Base-by-base conservation (phyloP, 495 filamentous ascomycete genomes). In the Aspergillus nidulans region DNA sequence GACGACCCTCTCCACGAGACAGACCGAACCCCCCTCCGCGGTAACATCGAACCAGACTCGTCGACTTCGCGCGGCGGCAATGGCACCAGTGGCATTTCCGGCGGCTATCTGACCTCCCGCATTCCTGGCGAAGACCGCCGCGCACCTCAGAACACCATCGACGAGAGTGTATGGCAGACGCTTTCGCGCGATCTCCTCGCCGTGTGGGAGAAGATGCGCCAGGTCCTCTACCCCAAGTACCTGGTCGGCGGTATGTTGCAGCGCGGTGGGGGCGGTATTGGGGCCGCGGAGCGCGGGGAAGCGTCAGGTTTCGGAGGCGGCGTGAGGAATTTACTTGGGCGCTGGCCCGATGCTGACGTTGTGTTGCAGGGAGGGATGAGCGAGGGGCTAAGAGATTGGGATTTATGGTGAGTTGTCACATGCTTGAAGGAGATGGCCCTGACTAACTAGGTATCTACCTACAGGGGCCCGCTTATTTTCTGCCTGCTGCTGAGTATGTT, bases 151-250 rank as follows among this genome's bases (percentile, higher is more conserved):
- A 95, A 94, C 74, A 99, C 94, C 41, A 95, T 99, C 69, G 95
- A 97, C 72, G 94, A 99, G 71, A 88, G 80, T 8, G 94, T 97
- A 44, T 97, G 92, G 94, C 87, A 91, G 25, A 99, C 94, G 12
- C 74, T 99, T 53, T 87, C 87, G 39, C 86, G 94, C 52, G 94
- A 99, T 69, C 75, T 97, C 63, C 69, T 91, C 16, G 94, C 91
- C 38, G 90, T 97, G 23, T 97, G 94, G 91, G 85, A 88, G 72
- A 97, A 97, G 79, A 90, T 97, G 89, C 85, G 87, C 70, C 92
- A 95, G 73, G 94, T 98, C n/a, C 82, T 98, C 45, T 98, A 89
- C 72, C 94, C 94, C 3, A 92, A 94, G 65, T 96, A 96, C 75
- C 77, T 97, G 44, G 85, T 97, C 41, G 87, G 87, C 49, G 86